phyloP scores from a whole-genome alignment of 73 alveolate species.

The Paramecium pentaurelia region DNA sequence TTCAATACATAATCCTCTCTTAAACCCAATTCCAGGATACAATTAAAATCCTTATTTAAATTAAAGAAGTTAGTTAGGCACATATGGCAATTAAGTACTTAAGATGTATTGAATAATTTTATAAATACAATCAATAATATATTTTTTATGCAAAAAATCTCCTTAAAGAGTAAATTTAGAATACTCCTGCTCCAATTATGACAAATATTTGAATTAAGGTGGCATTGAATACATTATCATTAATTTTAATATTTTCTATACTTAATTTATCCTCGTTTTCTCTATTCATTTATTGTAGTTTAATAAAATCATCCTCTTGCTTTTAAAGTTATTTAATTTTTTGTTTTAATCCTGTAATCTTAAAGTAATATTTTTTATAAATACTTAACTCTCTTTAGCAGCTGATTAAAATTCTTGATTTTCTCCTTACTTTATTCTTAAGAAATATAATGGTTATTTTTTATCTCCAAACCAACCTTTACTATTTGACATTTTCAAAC shows the following conservation, averaged over 20 bases:
- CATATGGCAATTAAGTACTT: slow-evolving; percentile 13
- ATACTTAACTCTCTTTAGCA: slow-evolving; percentile 43
- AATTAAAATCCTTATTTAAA: slow-evolving; percentile 41
- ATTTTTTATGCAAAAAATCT: slow-evolving; percentile 13
- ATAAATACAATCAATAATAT: background rate
- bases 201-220: slow-evolving; percentile 24
- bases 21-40: slow-evolving; percentile 19
- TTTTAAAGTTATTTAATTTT: background rate
- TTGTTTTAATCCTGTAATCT: slow-evolving; percentile 38
- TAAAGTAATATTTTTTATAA: background rate
- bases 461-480: slow-evolving; percentile 2
- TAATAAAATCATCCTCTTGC: slow-evolving; percentile 13
- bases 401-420: slow-evolving; percentile 6
- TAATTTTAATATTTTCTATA: slow-evolving; percentile 23
- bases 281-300: slow-evolving; percentile 15
- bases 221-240: slow-evolving; percentile 32
- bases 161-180: slow-evolving; percentile 20
- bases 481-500: slow-evolving; percentile 1
- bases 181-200: background rate
- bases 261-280: slow-evolving; percentile 39
- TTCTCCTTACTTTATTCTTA: slow-evolving; percentile 24
- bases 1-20: background rate
- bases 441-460: slow-evolving; percentile 8
- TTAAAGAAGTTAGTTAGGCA: background rate
- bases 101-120: slow-evolving; percentile 32